Conservation (phyloP, 345 rosid genomes). For the Xanthoceras sorbifolium region DNA sequence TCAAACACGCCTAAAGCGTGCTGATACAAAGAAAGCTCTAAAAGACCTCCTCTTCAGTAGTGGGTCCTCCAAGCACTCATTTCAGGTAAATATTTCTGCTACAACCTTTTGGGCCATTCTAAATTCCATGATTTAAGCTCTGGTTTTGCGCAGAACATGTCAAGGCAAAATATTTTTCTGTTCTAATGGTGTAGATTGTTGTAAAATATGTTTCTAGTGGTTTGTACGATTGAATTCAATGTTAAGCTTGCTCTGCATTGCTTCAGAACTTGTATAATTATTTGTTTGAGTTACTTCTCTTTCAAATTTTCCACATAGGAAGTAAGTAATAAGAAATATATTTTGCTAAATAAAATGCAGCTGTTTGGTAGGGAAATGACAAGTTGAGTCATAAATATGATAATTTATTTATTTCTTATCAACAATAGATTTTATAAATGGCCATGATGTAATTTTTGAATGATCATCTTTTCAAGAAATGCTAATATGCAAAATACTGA, state of each 20-base stretch:
- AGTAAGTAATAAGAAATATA: background rate
- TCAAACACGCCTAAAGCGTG: constrained; percentile 52
- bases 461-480: background rate
- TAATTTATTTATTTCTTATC: background rate
- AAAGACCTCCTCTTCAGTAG: constrained; percentile 43
- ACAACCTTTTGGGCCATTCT: background rate
- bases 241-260: background rate
- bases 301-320: background rate
- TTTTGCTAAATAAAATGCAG: background rate
- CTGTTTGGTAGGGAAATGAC: background rate
- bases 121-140: constrained; percentile 1
- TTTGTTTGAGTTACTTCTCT: background rate
- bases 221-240: background rate
- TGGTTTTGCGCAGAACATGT: background rate
- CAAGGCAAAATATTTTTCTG: background rate
- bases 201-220: background rate
- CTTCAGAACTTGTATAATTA: background rate
- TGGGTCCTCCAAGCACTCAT: constrained; percentile 33
- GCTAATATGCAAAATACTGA: too few relatives aligned
- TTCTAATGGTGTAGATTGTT: background rate
- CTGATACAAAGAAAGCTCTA: constrained; percentile 57
- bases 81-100: constrained; percentile 36
- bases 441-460: background rate
- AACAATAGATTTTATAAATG: too few relatives aligned
- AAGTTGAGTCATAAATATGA: background rate